Evolutionary conservation across 2,329 filamentous ascomycete species (phyloP), one percentile per base, ranked within the genome.

Genomic region (Coniochaeta prunicola): DNA sequence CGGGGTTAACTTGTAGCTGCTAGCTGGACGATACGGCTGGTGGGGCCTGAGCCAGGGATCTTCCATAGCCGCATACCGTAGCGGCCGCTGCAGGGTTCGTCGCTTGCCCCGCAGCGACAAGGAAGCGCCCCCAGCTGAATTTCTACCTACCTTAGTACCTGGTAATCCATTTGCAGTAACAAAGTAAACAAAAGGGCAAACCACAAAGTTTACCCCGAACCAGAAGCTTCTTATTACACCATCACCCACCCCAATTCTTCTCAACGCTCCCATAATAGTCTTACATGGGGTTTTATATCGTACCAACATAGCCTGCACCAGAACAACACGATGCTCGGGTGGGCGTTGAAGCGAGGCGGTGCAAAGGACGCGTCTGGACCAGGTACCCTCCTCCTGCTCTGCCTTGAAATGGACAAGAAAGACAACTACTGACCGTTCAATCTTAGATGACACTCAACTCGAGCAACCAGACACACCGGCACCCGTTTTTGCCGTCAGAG

Each of bases 391-490:
- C 13, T 5, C 19, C 21, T 13, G 42, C 8, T 36, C 9, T 24
- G 13, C 4, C 26, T 10, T 34, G 24, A 53, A 21, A 4, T 54
- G 24, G 31, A 5, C 33, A 6, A 19, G 4, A 19, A 53, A 56
- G 53, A 8, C 30, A n/a, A n/a, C 28, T 48, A 58, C 12, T 45
- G 38, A 57, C 53, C 60, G 36, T 56, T 61, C 38, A 57, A 55
- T 24, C 48, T 24, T 59, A 77, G 74, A 73, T 50, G 75, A 78
- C 54, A 77, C 73, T 0, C 78, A 80, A 61, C 64, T 81, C 42
- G 84, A 88, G 17, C 76, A 76, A 33, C 84, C 85, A 40, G 85
- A 88, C 64, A 88, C 85, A 17, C 85, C 85, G 7, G 85, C 83
- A 0, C 85, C 85, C 1, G 80, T 88, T 0, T 88, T 88, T 67